These are phyloP conservation scores for Apiotrichum domesticum DNA, from an alignment of 1,284 basidiomycete species.

Conservation along the genomic window DNA sequence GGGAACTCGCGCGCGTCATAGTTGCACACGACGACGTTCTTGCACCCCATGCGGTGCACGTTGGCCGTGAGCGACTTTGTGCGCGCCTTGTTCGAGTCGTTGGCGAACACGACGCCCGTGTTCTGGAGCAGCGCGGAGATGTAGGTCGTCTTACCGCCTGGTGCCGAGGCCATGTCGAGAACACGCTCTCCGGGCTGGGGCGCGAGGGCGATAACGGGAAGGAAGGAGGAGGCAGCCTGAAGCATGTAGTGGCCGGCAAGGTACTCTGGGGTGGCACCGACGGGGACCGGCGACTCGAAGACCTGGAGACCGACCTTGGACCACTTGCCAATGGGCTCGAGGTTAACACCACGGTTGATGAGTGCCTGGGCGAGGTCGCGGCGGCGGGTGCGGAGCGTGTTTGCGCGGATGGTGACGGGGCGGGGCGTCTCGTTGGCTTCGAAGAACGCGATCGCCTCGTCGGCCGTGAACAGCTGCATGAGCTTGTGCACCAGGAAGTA, in stretches of 20 bases:
- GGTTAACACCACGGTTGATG: slow-evolving; percentile 91
- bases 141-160: slow-evolving; percentile 95
- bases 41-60: slow-evolving; percentile 93
- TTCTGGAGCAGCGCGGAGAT: slow-evolving; percentile 96
- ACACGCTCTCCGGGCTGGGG: slow-evolving; percentile 92
- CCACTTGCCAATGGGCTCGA: slow-evolving; percentile 99
- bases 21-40: slow-evolving; percentile 95
- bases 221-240: slow-evolving; percentile 95
- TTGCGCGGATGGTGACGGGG: slow-evolving; percentile 96
- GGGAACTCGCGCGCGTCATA: slow-evolving; percentile 98
- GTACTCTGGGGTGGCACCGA: slow-evolving; percentile 97
- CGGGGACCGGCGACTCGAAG: slow-evolving; percentile 92
- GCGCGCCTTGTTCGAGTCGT: slow-evolving; percentile 90
- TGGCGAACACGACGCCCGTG: slow-evolving; percentile 96
- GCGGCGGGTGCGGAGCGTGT: slow-evolving; percentile 88
- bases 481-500: slow-evolving; percentile 91
- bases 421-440: slow-evolving; percentile 95
- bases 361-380: slow-evolving; percentile 91
- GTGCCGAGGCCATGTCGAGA: slow-evolving; percentile 97
- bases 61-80: slow-evolving; percentile 97
- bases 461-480: slow-evolving; percentile 86
- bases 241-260: slow-evolving; percentile 99
- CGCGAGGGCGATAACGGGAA: slow-evolving; percentile 93
- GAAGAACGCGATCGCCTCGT: slow-evolving; percentile 97
- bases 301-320: slow-evolving; percentile 96